Evolutionary conservation across 768 basidiomycete genomes (phyloP).

Genomic region (Serendipita vermifera): DNA sequence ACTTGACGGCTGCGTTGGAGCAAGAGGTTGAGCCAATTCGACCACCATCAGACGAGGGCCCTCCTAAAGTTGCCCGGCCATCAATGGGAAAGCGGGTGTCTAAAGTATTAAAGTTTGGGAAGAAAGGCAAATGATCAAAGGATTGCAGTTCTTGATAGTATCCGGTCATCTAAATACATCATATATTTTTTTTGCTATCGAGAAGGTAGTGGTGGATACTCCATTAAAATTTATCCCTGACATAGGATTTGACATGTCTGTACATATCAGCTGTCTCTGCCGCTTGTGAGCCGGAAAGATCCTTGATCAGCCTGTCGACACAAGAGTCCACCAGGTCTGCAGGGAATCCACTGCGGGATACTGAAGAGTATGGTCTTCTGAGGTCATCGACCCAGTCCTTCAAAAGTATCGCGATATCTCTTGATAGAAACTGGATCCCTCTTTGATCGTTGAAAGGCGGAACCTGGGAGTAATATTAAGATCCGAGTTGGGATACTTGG

Average conservation of each 20-base stretch:
- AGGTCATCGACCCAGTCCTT: constrained; percentile 69
- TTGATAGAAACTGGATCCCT: constrained; percentile 66
- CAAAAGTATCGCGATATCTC: constrained; percentile 70
- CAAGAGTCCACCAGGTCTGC: constrained; percentile 62
- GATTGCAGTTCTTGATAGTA: too few species aligned
- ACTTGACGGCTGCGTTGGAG: neutral
- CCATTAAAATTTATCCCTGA: constrained; percentile 55
- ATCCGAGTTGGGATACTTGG: constrained; percentile 7
- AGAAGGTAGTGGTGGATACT: too few species aligned
- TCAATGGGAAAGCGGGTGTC: neutral
- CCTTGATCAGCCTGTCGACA: constrained; percentile 59
- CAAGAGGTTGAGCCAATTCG: neutral
- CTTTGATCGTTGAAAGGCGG: constrained; percentile 73
- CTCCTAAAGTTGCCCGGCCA: neutral
- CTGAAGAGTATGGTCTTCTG: constrained; percentile 55
- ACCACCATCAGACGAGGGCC: neutral
- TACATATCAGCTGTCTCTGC: constrained; percentile 51
- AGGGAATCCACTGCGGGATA: constrained; percentile 55
- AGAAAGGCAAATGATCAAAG: too few species aligned
- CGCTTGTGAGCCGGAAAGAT: constrained; percentile 44
- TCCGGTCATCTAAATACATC: too few species aligned
- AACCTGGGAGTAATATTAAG: constrained; percentile 32
- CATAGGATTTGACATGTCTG: constrained; percentile 55
- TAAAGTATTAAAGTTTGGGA: neutral
- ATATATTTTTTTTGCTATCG: too few species aligned